Conservation (phyloP, 192 early-diverging fungal genomes). For the Radiomyces spectabilis region DNA sequence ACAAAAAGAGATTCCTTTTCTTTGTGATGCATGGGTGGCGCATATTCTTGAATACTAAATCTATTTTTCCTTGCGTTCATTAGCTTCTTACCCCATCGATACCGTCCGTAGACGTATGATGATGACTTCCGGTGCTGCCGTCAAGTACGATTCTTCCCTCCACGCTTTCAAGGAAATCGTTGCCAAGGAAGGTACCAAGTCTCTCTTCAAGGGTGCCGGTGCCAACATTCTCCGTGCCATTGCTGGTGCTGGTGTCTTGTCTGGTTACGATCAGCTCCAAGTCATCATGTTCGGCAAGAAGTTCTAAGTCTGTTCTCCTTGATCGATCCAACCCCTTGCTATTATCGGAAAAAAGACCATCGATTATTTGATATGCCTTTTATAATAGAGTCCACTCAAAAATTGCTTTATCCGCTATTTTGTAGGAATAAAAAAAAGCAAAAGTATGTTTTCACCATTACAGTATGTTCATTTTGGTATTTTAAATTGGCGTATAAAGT, state of each 20-base stretch:
- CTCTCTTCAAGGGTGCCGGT: slow-evolving; percentile 99
- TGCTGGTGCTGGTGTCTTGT: slow-evolving; percentile 90
- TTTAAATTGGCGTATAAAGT: too few species aligned
- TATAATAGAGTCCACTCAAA: too few species aligned
- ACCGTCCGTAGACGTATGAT: slow-evolving; percentile 97
- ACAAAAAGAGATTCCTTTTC: too few species aligned
- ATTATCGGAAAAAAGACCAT: too few species aligned
- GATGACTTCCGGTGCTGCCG: slow-evolving; percentile 86
- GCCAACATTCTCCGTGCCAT: slow-evolving; percentile 98
- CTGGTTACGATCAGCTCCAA: slow-evolving; percentile 65
- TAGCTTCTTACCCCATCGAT: slow-evolving; percentile 93
- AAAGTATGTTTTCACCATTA: too few species aligned
- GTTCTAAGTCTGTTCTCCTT: slow-evolving; percentile 2
- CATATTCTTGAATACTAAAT: background rate
- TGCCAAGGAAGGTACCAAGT: slow-evolving; percentile 82
- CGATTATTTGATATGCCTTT: too few species aligned
- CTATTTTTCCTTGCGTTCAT: background rate
- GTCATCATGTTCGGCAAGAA: slow-evolving; percentile 6
- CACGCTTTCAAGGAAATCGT: slow-evolving; percentile 89
- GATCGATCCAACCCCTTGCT: too few species aligned
- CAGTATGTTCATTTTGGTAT: too few species aligned
- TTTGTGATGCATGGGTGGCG: too few species aligned
- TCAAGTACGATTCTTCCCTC: slow-evolving; percentile 80
- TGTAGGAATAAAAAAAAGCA: too few species aligned
- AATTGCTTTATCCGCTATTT: too few species aligned